Percentiles rank a stretch among this genome's conserved stretches.
phyloP scores from a whole-genome alignment of 2,329 filamentous ascomycete genomes.

The Knoxdaviesia proteae region DNA sequence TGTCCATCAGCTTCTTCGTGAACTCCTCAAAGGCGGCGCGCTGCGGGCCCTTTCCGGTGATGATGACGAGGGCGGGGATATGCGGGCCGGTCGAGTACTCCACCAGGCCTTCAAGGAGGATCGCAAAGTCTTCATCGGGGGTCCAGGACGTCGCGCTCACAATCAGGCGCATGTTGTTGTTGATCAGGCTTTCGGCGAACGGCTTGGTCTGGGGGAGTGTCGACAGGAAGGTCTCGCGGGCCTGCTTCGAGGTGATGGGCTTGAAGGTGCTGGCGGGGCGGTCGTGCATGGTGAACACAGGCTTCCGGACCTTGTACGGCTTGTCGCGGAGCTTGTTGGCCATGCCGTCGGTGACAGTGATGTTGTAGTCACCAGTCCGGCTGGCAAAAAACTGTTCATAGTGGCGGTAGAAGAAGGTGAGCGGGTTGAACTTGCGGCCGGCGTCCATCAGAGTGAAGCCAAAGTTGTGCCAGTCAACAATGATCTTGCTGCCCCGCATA shows the following conservation, averaged over 20 bases:
- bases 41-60: conserved; percentile 84
- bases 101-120: conserved; percentile 68
- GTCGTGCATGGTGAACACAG: conserved; percentile 61
- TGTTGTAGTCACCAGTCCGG: conserved; percentile 46
- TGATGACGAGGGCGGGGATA: conserved; percentile 52
- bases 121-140: conserved; percentile 79
- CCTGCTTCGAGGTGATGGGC: conserved; percentile 30
- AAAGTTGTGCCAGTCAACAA: conserved; percentile 99
- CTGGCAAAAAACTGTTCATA: conserved; percentile 61
- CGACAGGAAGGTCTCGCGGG: conserved; percentile 39
- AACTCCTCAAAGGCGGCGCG: conserved; percentile 51
- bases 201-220: conserved; percentile 42
- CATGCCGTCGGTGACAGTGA: conserved; percentile 87
- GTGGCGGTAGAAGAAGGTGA: conserved; percentile 55
- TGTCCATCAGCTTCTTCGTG: conserved; percentile 38
- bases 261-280: conserved; percentile 68
- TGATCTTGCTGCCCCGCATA: conserved; percentile 57
- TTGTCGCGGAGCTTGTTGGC: conserved; percentile 40
- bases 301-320: conserved; percentile 43
- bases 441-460: conserved; percentile 77
- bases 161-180: conserved; percentile 43
- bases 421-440: conserved; percentile 37
- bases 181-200: conserved; percentile 35
- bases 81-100: conserved; percentile 33
- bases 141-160: conserved; percentile 97